A percentile compares a stretch with the other conserved stretches of the same genome.
These are phyloP conservation scores for Saccharum hybrid DNA, from an alignment of 202 grass and related monocot species.

Conservation along the genomic window DNA sequence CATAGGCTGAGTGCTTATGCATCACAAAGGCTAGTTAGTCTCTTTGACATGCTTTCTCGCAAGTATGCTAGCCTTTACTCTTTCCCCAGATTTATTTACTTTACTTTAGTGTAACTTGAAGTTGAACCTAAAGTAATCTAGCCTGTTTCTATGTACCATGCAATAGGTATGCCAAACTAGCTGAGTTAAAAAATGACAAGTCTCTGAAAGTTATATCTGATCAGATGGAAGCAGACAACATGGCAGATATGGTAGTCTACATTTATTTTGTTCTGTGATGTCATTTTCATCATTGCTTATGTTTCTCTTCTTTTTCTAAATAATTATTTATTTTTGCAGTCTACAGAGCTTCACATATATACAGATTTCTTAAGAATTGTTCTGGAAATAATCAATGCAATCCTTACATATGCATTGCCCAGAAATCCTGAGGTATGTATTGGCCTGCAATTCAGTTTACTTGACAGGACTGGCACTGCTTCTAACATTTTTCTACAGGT, in stretches of 20 bases:
- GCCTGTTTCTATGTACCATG: slow-evolving; percentile 35
- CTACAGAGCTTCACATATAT: slow-evolving; percentile 96
- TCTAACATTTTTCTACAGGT: slow-evolving; percentile 69
- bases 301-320: slow-evolving; percentile 37
- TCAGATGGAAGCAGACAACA: slow-evolving; percentile 74
- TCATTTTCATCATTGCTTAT: slow-evolving; percentile 13
- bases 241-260: slow-evolving; percentile 85
- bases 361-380: slow-evolving; percentile 98
- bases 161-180: slow-evolving; percentile 91
- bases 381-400: slow-evolving; percentile 98
- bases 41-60: slow-evolving; percentile 99
- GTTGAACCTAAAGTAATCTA: slow-evolving; percentile 25
- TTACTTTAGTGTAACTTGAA: slow-evolving; percentile 23
- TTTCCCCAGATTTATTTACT: slow-evolving; percentile 34
- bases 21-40: slow-evolving; percentile 99
- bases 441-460: slow-evolving; percentile 27
- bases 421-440: slow-evolving; percentile 89
- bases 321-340: slow-evolving; percentile 65
- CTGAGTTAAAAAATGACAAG: slow-evolving; percentile 93
- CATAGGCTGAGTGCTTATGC: slow-evolving; percentile 95
- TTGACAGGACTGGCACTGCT: slow-evolving; percentile 25
- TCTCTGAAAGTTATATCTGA: slow-evolving; percentile 61
- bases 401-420: slow-evolving; percentile 96
- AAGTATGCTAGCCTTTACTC: slow-evolving; percentile 66
- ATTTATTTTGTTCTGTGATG: slow-evolving; percentile 31